Evolutionary conservation across 73 alveolate species (phyloP).

Genomic region (Stentor coeruleus): DNA sequence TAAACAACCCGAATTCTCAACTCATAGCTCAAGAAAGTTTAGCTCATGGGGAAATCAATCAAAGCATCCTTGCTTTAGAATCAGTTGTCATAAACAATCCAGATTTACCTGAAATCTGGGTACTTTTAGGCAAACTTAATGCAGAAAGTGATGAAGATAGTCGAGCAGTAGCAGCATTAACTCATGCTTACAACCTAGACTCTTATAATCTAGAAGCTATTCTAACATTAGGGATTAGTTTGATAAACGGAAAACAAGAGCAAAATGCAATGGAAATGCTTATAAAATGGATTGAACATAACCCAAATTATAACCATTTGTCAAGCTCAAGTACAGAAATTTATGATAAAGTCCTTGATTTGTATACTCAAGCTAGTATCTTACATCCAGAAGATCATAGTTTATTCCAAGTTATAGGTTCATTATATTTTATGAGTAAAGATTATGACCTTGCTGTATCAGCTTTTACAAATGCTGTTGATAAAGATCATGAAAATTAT

Average conservation of each 20-base stretch:
- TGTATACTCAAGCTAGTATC: conserved; percentile 51
- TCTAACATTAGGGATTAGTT: conserved; percentile 71
- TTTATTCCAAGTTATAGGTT: conserved; percentile 39
- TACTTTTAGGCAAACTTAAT: conserved; percentile 62
- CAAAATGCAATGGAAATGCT: conserved; percentile 59
- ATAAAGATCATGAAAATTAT: conserved; percentile 73
- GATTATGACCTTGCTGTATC: conserved; percentile 54
- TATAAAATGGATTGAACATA: conserved; percentile 43
- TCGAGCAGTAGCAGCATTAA: conserved; percentile 44
- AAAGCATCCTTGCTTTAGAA: conserved; percentile 56
- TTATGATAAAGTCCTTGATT: conserved; percentile 35
- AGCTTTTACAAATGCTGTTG: conserved; percentile 57
- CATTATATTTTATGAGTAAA: conserved; percentile 62
- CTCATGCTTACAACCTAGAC: conserved; percentile 44
- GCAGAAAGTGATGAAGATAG: conserved; percentile 73
- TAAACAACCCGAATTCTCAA: conserved; percentile 31
- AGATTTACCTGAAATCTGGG: conserved; percentile 63
- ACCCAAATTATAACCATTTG: conserved; percentile 52
- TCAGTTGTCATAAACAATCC: conserved; percentile 57
- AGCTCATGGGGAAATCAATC: conserved; percentile 39
- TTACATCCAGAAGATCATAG: conserved; percentile 55
- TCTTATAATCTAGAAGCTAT: conserved; percentile 77
- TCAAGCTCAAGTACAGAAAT: conserved; percentile 32
- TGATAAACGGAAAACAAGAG: conserved; percentile 74
- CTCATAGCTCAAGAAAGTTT: conserved; percentile 40